Evolutionary conservation across 208 protist genomes (phyloP).

Genomic region (Trypanosomatidae sp.): DNA sequence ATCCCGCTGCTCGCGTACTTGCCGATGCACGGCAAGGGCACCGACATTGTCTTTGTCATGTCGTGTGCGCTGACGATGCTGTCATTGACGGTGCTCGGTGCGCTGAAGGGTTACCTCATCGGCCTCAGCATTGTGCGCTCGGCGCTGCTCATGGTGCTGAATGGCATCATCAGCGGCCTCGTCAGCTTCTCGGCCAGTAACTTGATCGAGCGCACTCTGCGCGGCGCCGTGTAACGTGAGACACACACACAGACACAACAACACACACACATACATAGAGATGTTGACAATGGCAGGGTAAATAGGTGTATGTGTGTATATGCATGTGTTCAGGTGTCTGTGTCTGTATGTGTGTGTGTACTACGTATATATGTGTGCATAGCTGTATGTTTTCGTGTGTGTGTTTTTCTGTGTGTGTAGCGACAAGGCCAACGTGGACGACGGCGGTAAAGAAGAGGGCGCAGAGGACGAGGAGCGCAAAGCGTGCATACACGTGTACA

Average conservation of each 20-base stretch:
- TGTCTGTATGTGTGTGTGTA: no score
- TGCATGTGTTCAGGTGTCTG: no score
- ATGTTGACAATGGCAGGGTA: no score
- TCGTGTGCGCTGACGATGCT: constrained; percentile 63
- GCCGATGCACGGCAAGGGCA: constrained; percentile 44
- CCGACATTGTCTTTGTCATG: constrained; percentile 62
- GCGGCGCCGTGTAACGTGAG: constrained; percentile 12
- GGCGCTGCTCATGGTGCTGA: constrained; percentile 74
- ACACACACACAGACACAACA: no score
- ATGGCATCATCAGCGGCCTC: constrained; percentile 66
- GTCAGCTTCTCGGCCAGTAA: constrained; percentile 74
- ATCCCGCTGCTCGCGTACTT: constrained; percentile 85
- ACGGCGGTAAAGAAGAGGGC: no score
- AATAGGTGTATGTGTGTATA: no score
- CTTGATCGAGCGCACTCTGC: constrained; percentile 40
- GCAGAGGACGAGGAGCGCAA: no score
- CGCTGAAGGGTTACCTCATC: constrained; percentile 76
- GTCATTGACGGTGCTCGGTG: constrained; percentile 72
- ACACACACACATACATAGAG: no score
- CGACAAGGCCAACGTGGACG: no score
- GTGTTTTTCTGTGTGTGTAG: no score
- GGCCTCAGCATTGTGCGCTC: constrained; percentile 46
- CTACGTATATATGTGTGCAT: constrained; percentile 1
- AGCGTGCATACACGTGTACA: no score
- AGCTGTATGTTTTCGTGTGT: not conserved